phyloP scores from a whole-genome alignment of 306 rosid genomes.

The Inga laurina region DNA sequence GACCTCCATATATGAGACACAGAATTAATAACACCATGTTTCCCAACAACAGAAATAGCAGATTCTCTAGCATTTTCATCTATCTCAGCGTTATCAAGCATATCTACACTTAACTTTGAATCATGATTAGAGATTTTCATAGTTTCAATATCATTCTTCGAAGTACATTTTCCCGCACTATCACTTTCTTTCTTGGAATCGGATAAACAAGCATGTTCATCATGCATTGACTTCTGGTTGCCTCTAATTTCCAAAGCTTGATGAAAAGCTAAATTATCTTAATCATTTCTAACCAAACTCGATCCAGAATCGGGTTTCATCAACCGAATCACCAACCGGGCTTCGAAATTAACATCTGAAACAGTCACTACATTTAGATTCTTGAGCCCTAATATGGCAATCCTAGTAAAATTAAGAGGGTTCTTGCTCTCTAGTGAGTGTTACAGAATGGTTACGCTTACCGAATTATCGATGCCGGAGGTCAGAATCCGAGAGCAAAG shows the following conservation, averaged over 20 bases:
- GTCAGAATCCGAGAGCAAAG: constrained; percentile 66
- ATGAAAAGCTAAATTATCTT: constrained; percentile 10
- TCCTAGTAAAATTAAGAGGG: constrained; percentile 84
- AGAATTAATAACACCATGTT: constrained; percentile 55
- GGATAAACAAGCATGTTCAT: constrained; percentile 4
- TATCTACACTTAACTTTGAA: background rate
- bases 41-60: constrained; percentile 53
- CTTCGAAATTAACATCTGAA: constrained; percentile 65
- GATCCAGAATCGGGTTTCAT: constrained; percentile 22
- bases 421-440: constrained; percentile 75
- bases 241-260: constrained; percentile 26
- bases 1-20: constrained; percentile 63
- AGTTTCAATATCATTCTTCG: constrained; percentile 3
- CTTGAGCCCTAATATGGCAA: constrained; percentile 70
- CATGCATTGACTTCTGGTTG: constrained; percentile 21
- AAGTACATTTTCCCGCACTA: constrained; percentile 19
- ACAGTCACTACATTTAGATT: constrained; percentile 63
- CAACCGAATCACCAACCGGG: constrained; percentile 53
- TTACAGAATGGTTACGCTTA: constrained; percentile 72
- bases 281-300: constrained; percentile 21
- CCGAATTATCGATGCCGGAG: constrained; percentile 56
- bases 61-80: constrained; percentile 23
- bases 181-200: background rate
- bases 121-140: background rate
- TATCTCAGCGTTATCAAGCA: constrained; percentile 30